phyloP scores from a whole-genome alignment of 1,284 basidiomycete species.

The Heterobasidion parviporum region DNA sequence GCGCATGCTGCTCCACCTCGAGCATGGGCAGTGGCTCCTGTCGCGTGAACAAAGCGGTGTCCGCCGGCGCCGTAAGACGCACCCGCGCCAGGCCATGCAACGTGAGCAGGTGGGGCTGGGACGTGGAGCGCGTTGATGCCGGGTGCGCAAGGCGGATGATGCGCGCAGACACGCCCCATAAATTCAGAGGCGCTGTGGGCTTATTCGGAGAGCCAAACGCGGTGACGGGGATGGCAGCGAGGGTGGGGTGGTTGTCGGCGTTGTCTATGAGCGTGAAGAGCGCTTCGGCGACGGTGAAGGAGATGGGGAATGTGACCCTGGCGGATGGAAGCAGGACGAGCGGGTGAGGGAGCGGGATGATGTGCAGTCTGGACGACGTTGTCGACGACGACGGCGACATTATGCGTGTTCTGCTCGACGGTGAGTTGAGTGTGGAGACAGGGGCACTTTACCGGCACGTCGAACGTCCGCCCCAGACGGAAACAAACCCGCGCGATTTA shows the following conservation, averaged over 20 bases:
- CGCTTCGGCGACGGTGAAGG: conserved; percentile 45
- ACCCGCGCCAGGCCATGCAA: conserved; percentile 60
- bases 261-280: conserved; percentile 53
- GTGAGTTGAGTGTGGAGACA: not conserved
- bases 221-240: conserved; percentile 54
- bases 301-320: conserved; percentile 53
- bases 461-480: too few species aligned
- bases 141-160: conserved; percentile 53
- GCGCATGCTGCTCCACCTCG: conserved; percentile 40
- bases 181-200: conserved; percentile 18
- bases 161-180: conserved; percentile 44
- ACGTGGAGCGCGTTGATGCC: conserved; percentile 22
- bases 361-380: conserved; percentile 40
- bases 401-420: not conserved
- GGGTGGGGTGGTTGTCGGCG: conserved; percentile 50
- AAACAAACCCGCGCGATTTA: not conserved
- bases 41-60: conserved; percentile 17
- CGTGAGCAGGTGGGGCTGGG: conserved; percentile 45
- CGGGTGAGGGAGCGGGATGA: conserved; percentile 57
- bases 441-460: too few species aligned
- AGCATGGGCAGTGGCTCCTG: conserved; percentile 27
- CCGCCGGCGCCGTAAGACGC: conserved; percentile 25
- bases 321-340: conserved; percentile 60
- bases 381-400: conserved; percentile 15
- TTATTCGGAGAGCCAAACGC: conserved; percentile 2